Base-by-base conservation (phyloP, 2,329 filamentous ascomycete genomes). In the Xylariomycetidae sp. region DNA sequence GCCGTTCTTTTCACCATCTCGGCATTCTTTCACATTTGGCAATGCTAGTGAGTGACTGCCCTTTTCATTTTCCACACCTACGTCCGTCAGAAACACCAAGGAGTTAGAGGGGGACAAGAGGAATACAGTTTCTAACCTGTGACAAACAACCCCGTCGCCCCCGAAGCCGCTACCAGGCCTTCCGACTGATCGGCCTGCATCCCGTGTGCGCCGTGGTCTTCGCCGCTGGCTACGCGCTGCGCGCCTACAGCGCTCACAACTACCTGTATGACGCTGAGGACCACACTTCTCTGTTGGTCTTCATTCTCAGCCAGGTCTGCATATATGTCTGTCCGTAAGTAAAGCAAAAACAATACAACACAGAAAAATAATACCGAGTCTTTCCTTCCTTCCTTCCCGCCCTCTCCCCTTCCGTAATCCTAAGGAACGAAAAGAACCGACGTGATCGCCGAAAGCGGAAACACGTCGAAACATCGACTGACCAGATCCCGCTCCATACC, bases 191-290 rank as follows among this genome's bases (percentile, higher is more conserved):
- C 4, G 54, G 69, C 0, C 53, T 80, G 2, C 66, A 76, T 7
- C 65, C 72, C 1, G 51, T 69, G 41, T 71, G 69, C 16, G 69
- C 67, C 0, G 35, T 68, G 0, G 33, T 77, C 14, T 74, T 78
- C 48, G 63, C 70, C 0, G 51, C 57, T 3, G 77, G 77, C 12
- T 80, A 78, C 45, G 61, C 67, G 1, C 45, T 73, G 23, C 67
- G 77, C 7, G 68, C 68, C 46, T 64, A 67, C 19, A 73, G 70
- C 1, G 65, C 74, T 3, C 51, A 64, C 46, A 50, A 78, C 42
- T 69, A 70, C 31, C 46, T 64, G 3, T 67, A 65, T 36, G 44
- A 37, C 16, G 44, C 30, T 4, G 34, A 36, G 3, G 45, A 34
- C 31, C 8, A 23, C n/a, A 23, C 8, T n/a, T 8, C n/a, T 8